These are phyloP conservation scores for Seiridium cupressi DNA, from an alignment of 2,329 filamentous ascomycete species.

Conservation along the genomic window DNA sequence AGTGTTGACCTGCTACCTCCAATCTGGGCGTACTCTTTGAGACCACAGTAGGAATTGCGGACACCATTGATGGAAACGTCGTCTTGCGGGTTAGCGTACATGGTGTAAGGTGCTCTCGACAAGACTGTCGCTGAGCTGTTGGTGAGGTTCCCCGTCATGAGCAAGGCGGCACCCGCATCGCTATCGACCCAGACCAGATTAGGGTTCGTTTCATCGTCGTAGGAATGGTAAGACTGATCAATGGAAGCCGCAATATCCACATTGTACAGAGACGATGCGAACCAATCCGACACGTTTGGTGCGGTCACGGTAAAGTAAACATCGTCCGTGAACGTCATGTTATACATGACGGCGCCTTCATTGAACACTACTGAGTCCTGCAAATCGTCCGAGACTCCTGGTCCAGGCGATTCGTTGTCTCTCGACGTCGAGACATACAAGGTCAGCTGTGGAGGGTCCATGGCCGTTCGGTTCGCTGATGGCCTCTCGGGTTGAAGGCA, in stretches of 20 bases:
- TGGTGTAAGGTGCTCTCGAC: conserved; percentile 62
- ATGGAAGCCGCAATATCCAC: conserved; percentile 81
- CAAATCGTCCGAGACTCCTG: conserved; percentile 41
- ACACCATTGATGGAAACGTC: conserved; percentile 65
- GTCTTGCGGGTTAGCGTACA: conserved; percentile 71
- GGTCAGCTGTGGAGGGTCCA: conserved; percentile 67
- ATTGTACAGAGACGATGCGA: conserved; percentile 61
- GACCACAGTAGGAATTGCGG: conserved; percentile 77
- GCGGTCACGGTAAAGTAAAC: conserved; percentile 78
- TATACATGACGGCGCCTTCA: conserved; percentile 68
- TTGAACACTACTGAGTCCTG: conserved; percentile 53
- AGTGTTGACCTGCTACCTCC: conserved; percentile 36
- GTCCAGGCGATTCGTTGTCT: conserved; percentile 65
- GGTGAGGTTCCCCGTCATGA: conserved; percentile 76
- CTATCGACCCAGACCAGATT: conserved; percentile 81
- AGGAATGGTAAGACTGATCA: conserved; percentile 74
- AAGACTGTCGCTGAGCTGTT: conserved; percentile 50
- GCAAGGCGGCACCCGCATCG: conserved; percentile 73
- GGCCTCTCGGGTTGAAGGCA: conserved; percentile 69
- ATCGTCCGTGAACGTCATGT: conserved; percentile 59
- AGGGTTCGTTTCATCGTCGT: conserved; percentile 46
- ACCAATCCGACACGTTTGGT: conserved; percentile 56
- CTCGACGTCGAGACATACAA: conserved; percentile 72
- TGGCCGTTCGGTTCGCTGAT: conserved; percentile 38
- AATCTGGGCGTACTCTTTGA: conserved; percentile 65